Conservation (phyloP, 257 asterid genomes). For the Osmanthus fragrans region DNA sequence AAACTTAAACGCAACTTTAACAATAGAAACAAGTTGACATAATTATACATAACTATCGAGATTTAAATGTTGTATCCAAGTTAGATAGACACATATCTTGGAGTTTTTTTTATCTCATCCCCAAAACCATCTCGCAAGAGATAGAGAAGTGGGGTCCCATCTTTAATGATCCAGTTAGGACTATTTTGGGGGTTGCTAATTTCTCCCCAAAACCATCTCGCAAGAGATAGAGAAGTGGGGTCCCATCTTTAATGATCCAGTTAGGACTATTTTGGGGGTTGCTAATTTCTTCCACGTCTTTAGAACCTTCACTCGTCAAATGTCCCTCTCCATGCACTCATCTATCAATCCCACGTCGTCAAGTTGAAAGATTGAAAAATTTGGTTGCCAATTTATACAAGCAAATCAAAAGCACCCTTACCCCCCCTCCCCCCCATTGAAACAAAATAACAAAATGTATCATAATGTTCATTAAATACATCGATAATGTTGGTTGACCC, state of each 20-base stretch:
- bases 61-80: background rate
- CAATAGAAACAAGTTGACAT: no score
- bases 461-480: background rate
- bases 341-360: background rate
- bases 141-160: background rate
- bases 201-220: background rate
- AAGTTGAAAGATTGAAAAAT: background rate
- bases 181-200: background rate
- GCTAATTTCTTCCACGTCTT: background rate
- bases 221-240: background rate
- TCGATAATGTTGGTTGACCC: background rate
- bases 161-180: background rate
- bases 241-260: background rate
- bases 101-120: background rate
- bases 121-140: background rate
- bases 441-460: background rate
- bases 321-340: constrained; percentile 10
- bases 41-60: no score
- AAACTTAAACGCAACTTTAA: no score
- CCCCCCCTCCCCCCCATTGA: background rate
- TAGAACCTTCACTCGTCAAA: background rate
- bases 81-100: background rate
- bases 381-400: background rate
- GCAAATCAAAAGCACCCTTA: background rate
- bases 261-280: background rate